Evolutionary conservation across 2,329 filamentous ascomycete species (phyloP).

Genomic region (Curvularia lunata): DNA sequence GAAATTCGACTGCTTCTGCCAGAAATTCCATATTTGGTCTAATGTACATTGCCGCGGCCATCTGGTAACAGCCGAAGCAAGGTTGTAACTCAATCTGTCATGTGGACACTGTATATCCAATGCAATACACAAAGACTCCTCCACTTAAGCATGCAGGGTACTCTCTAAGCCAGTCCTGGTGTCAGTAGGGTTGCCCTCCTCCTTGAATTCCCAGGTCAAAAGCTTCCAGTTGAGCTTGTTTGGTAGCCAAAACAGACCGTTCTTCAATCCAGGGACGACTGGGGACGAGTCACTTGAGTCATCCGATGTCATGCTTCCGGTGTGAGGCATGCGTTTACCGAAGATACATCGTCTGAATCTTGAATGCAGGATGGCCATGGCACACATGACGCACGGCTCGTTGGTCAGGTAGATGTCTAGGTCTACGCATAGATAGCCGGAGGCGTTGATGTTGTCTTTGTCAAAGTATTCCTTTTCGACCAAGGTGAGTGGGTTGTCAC

Average conservation of each 20-base stretch:
- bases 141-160: constrained; percentile 41
- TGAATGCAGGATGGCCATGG: constrained; percentile 94
- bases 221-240: constrained; percentile 86
- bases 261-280: constrained; percentile 50
- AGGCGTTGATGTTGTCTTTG: constrained; percentile 67
- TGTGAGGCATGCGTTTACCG: constrained; percentile 76
- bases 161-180: constrained; percentile 25
- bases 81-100: constrained; percentile 30
- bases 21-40: neutral
- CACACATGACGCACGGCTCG: constrained; percentile 95
- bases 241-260: constrained; percentile 69
- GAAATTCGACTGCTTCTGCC: too few relatives aligned
- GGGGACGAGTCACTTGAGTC: constrained; percentile 28
- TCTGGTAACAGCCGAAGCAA: constrained; percentile 7
- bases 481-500: constrained; percentile 70
- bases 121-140: constrained; percentile 9
- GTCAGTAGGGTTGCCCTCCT: constrained; percentile 23
- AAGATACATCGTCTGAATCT: constrained; percentile 88
- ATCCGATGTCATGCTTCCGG: constrained; percentile 83
- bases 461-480: constrained; percentile 69
- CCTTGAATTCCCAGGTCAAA: constrained; percentile 76
- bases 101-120: constrained; percentile 35
- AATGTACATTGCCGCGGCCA: constrained; percentile 2
- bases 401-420: constrained; percentile 94
- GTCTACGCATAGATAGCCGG: constrained; percentile 92